Base-by-base conservation (phyloP, 179 eudicot species). In the Beta corolliflora region DNA sequence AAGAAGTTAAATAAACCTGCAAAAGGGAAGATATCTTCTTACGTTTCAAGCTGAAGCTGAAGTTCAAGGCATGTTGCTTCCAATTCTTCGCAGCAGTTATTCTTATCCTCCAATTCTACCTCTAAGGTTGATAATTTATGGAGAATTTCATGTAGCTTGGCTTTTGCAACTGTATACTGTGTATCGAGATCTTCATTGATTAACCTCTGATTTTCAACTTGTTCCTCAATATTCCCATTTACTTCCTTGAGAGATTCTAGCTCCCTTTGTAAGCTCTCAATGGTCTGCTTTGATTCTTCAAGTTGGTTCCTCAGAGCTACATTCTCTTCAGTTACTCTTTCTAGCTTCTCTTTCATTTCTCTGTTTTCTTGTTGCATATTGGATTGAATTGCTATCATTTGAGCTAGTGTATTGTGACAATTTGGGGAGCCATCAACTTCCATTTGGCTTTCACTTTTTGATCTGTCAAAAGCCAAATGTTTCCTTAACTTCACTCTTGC, bases 21-120 rank as follows among this genome's bases (percentile, higher is more conserved):
- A 16, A 48, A 48, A 14, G 0, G 29, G 14, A 44, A 2, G 11
- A 55, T 1, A 63, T 29, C 18, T 2, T 7, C 76, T 41, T 82
- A 96, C 98, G 91, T 96, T 87, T 92, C 98, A 8, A 96, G 92
- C 84, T 94, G 98, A 82, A 96, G 98, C 79, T 92, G 97, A 84
- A 96, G 93, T 74, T 94, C 99, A 29, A 96, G 90, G 80, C 99
- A 96, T 0, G 93, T 89, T 54, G 90, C 85, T 83, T 96, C 97
- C 63, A 94, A 81, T 78, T 96, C 97, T 80, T 96, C 92, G 77
- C 93, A 96, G 77, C 90, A 86, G 71, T 88, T 87, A 55, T 78
- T 87, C 86, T 82, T 91, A 60, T 91, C 92, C 74, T 96, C 99
- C 80, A 94, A 79, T 70, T 96, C 97, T 0, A 92, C 90, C 88